phyloP scores from a whole-genome alignment of 805 yeast species.

The Saturnispora serradocipensis region DNA sequence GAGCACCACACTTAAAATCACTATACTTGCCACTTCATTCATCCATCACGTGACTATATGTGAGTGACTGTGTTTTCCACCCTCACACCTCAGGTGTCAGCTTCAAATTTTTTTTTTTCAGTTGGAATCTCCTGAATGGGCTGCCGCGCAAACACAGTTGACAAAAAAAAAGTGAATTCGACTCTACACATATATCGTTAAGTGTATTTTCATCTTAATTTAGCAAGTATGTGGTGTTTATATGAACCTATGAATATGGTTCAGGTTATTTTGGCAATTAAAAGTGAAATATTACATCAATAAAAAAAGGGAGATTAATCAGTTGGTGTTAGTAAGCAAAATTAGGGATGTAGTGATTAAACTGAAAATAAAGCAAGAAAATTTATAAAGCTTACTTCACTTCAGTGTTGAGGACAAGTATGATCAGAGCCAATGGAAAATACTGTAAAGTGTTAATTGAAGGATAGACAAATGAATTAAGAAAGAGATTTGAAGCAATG shows the following conservation, averaged over 20 bases:
- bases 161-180: conserved; percentile 4
- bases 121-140: neutral
- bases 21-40: too few relatives aligned
- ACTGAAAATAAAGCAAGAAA: too few relatives aligned
- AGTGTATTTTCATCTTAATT: conserved; percentile 3
- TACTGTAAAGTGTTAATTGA: too few relatives aligned
- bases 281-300: neutral
- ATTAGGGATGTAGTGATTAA: neutral
- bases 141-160: neutral
- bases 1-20: too few relatives aligned
- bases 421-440: too few relatives aligned
- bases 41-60: neutral
- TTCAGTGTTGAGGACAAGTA: too few relatives aligned
- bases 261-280: neutral
- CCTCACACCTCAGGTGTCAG: neutral
- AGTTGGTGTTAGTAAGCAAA: neutral
- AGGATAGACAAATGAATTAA: too few relatives aligned
- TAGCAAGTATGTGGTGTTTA: conserved; percentile 4
- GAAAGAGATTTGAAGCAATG: neutral
- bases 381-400: too few relatives aligned
- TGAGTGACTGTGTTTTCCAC: neutral
- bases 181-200: neutral
- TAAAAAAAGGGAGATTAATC: too few relatives aligned
- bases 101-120: neutral
- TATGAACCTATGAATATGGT: neutral